These are phyloP conservation scores for Leucosporidium creatinivorum DNA, from an alignment of 768 basidiomycete species.

Conservation along the genomic window DNA sequence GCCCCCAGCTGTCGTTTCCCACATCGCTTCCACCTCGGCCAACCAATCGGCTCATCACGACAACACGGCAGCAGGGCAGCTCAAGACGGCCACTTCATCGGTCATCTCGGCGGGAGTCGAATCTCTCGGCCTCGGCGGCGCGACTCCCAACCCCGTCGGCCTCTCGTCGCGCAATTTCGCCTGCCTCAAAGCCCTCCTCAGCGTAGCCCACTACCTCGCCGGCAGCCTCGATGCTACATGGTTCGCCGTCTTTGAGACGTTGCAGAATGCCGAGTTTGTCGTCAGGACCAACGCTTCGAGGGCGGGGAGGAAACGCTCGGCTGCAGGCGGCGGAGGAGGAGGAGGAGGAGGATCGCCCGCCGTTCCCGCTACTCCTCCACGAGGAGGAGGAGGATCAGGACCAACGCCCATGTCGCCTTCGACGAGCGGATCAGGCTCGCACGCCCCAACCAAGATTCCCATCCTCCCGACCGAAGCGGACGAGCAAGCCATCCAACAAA, in stretches of 20 bases:
- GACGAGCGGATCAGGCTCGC: not conserved
- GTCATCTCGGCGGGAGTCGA: conserved; percentile 39
- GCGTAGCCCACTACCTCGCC: conserved; percentile 69
- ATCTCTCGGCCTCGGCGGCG: conserved; percentile 39
- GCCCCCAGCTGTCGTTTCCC: conserved; percentile 80
- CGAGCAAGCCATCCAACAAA: conserved; percentile 60
- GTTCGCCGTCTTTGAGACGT: conserved; percentile 79
- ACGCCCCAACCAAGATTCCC: conserved; percentile 8
- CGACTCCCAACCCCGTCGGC: conserved; percentile 39
- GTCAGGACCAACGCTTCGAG: conserved; percentile 42
- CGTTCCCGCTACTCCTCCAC: conserved; percentile 20
- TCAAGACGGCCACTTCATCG: conserved; percentile 26
- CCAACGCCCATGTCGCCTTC: not conserved
- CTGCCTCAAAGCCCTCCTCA: conserved; percentile 74
- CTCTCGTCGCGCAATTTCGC: conserved; percentile 84
- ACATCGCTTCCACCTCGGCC: conserved; percentile 52
- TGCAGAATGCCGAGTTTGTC: conserved; percentile 94
- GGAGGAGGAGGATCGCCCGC: not conserved
- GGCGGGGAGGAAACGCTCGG: conserved; percentile 24
- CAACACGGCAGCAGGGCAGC: conserved; percentile 9
- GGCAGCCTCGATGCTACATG: conserved; percentile 82
- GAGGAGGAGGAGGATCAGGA: conserved; percentile 8
- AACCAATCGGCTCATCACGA: not conserved
- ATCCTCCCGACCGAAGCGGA: conserved; percentile 62
- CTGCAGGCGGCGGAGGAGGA: not conserved